Base-by-base conservation (phyloP, 768 basidiomycete species). In the Russula dissimulans region DNA sequence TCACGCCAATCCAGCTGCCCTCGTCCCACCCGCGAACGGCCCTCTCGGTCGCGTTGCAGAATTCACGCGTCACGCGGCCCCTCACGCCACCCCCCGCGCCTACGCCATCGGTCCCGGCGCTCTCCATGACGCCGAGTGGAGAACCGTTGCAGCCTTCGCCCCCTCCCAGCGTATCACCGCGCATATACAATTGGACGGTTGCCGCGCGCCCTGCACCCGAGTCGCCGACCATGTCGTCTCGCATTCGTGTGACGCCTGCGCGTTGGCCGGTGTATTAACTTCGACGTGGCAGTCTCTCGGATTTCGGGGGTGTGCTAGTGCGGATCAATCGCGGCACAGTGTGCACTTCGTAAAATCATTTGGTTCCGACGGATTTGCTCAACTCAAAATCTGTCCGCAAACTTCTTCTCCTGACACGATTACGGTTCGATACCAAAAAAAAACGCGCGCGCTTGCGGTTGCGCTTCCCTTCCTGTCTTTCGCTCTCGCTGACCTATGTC, bases 91-190 rank as follows among this genome's bases (percentile, higher is more conserved):
- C 59, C 8, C 38, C 54, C n/a, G 34, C 45, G 7, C 29, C 59
- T 32, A 6, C 36, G 18, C 18, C 41, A 32, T 38, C 55, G 1
- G 32, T n/a, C 45, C 41, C 55, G 34, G 10, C 51, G 41, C 41
- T 9, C 5, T 15, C 41, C 32, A 47, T 42, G 39, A 53, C 61
- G 10, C 61, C 61, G 6, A 43, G 38, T 17, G 51, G 45, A 34
- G 60, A 57, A 17, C 11, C 26, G 44, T 2, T 54, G 45, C 54
- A 64, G 46, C 64, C 54, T 10, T 64, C 64, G 3, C 64, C 62
- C 26, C 64, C 62, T 55, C 64, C 62, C n/a, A 64, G 57, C n/a
- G 61, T 59, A n/a, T 64, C 64, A 10, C 64, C 64, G 5, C 61
- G 45, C 45, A 52, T 63, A 18, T 65, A 63, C 42, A 59, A 48